These are phyloP conservation scores for Cladosporium sp. DNA, from an alignment of 2,329 filamentous ascomycete genomes.

Conservation along the genomic window DNA sequence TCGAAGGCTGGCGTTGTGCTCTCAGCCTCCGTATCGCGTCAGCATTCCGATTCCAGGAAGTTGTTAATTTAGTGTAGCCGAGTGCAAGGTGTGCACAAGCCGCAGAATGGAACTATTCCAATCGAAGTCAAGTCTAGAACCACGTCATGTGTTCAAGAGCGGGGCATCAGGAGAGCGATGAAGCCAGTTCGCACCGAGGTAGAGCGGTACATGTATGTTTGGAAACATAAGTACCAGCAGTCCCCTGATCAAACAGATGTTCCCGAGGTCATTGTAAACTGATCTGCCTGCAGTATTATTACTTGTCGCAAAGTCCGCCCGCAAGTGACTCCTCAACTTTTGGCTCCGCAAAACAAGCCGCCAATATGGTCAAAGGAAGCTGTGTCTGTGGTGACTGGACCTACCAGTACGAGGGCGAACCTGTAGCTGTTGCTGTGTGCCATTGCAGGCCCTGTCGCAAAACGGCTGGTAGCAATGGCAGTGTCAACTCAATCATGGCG, in stretches of 20 bases:
- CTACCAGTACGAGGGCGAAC: constrained; percentile 37
- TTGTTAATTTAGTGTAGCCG: background rate
- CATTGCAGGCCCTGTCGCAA: constrained; percentile 37
- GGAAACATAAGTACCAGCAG: background rate
- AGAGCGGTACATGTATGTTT: background rate
- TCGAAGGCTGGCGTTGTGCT: background rate
- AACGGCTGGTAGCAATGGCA: constrained; percentile 31
- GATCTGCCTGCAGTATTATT: background rate
- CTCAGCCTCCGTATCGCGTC: background rate
- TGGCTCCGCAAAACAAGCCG: background rate
- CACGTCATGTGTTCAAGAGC: background rate
- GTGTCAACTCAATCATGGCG: constrained; percentile 32
- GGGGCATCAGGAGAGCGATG: background rate
- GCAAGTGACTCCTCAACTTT: background rate
- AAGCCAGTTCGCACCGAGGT: background rate
- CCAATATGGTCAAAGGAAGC: constrained; percentile 31
- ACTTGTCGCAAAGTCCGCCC: background rate
- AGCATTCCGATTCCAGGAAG: background rate
- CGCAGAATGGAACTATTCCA: background rate
- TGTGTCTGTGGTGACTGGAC: constrained; percentile 39
- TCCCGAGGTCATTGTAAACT: background rate
- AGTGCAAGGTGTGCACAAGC: background rate
- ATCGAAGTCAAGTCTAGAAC: background rate
- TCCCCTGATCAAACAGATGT: background rate
- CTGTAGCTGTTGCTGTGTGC: constrained; percentile 31